A percentile compares a stretch with the other conserved stretches of the same genome.
Evolutionary conservation across 2,329 filamentous ascomycete species (phyloP).

Genomic region (Stromatinia cepivora): DNA sequence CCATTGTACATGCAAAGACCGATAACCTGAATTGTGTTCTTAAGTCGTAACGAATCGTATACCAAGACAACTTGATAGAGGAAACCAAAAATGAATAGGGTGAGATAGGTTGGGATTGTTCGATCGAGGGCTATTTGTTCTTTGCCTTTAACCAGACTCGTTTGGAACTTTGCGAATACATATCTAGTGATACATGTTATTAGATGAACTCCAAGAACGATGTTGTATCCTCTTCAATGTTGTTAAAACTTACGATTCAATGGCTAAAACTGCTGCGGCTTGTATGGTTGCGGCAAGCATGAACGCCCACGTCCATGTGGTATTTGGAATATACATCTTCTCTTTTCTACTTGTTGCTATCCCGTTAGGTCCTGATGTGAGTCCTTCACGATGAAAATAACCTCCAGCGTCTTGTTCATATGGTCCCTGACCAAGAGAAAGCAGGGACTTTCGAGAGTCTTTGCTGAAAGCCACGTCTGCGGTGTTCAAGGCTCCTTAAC

Average conservation of each 20-base stretch:
- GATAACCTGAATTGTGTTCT: slow-evolving; percentile 98
- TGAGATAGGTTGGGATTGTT: slow-evolving; percentile 91
- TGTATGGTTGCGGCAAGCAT: slow-evolving; percentile 73
- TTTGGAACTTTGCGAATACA: slow-evolving; percentile 85
- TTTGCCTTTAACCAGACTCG: slow-evolving; percentile 52
- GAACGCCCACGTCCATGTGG: slow-evolving; percentile 87
- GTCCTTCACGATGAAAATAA: slow-evolving; percentile 40
- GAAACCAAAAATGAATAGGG: slow-evolving; percentile 96
- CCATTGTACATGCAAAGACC: slow-evolving; percentile 91
- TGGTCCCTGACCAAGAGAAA: slow-evolving; percentile 44
- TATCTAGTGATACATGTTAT: slow-evolving; percentile 54
- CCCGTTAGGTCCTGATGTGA: slow-evolving; percentile 29
- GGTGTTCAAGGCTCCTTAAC: slow-evolving; percentile 39
- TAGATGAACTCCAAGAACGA: slow-evolving; percentile 20
- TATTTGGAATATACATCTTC: slow-evolving; percentile 71
- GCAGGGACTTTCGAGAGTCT: slow-evolving; percentile 49
- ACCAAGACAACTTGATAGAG: slow-evolving; percentile 87
- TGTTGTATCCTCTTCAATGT: not conserved
- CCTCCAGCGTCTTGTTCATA: slow-evolving; percentile 42
- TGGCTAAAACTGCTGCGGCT: slow-evolving; percentile 74
- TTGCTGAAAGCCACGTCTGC: slow-evolving; percentile 50
- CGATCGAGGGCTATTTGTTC: slow-evolving; percentile 57
- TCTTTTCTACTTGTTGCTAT: slow-evolving; percentile 30
- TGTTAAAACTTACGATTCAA: slow-evolving; percentile 72
- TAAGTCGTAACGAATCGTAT: slow-evolving; percentile 89